Evolutionary conservation across 2,329 filamentous ascomycete genomes (phyloP).

Genomic region (Albifimbria verrucaria): DNA sequence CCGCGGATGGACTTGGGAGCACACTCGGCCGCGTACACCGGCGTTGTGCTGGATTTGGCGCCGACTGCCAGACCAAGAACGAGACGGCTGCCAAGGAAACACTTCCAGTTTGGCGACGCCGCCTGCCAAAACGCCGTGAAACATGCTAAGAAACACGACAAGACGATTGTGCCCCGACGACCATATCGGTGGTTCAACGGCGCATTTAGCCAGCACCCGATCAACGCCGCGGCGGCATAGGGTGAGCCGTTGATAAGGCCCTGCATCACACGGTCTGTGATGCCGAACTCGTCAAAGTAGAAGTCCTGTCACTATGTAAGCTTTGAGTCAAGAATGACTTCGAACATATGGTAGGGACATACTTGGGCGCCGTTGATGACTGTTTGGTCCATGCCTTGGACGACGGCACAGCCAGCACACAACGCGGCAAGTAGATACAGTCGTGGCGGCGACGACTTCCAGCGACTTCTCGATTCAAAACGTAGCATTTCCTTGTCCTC

Average conservation of each 20-base stretch:
- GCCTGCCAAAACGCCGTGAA: conserved; percentile 43
- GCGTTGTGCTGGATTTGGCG: conserved; percentile 60
- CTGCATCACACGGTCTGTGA: conserved; percentile 29
- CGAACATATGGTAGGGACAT: background rate
- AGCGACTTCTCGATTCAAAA: conserved; percentile 54
- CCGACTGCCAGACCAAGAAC: conserved; percentile 67
- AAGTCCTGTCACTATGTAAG: conserved; percentile 26
- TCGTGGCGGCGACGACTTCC: conserved; percentile 42
- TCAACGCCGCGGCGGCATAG: conserved; percentile 47
- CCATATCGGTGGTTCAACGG: conserved; percentile 56
- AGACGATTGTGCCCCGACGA: conserved; percentile 60
- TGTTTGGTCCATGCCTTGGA: conserved; percentile 63
- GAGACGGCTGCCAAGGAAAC: conserved; percentile 63
- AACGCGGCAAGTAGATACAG: conserved; percentile 43
- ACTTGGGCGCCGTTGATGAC: conserved; percentile 52
- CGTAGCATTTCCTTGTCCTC: conserved; percentile 30
- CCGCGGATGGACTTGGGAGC: conserved; percentile 65
- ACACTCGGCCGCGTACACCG: conserved; percentile 71
- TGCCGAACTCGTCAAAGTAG: conserved; percentile 29
- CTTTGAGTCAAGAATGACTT: conserved; percentile 21
- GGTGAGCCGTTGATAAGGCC: conserved; percentile 53
- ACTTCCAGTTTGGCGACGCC: conserved; percentile 43
- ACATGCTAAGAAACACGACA: conserved; percentile 54
- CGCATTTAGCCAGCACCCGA: conserved; percentile 35
- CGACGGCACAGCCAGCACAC: conserved; percentile 49